phyloP scores from a whole-genome alignment of 768 basidiomycete species.

The Pholiota microspora region DNA sequence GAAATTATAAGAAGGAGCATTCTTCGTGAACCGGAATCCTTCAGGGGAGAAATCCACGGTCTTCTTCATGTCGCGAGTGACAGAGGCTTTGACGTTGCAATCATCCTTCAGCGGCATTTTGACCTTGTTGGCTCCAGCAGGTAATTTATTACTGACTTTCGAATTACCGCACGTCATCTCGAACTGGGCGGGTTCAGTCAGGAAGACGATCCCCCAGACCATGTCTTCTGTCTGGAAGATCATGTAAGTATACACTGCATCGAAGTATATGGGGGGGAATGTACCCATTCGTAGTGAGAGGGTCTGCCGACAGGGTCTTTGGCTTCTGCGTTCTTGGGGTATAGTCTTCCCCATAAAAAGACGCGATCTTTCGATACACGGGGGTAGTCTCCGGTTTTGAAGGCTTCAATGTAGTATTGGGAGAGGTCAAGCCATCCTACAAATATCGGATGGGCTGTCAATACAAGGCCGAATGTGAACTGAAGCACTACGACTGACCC shows the following conservation, averaged over 20 bases:
- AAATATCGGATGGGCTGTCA: background rate
- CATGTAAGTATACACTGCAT: background rate
- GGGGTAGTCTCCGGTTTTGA: constrained; percentile 32
- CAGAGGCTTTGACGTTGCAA: constrained; percentile 18
- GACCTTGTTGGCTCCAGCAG: constrained; percentile 49
- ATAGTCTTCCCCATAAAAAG: constrained; percentile 55
- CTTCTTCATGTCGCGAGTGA: constrained; percentile 31
- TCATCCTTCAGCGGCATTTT: constrained; percentile 34
- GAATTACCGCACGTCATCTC: constrained; percentile 35
- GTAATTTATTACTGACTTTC: constrained; percentile 24
- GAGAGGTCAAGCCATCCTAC: constrained; percentile 52
- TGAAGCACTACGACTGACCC: constrained; percentile 16
- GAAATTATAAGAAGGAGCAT: constrained; percentile 56
- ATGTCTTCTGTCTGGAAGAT: constrained; percentile 46
- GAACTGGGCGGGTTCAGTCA: constrained; percentile 41
- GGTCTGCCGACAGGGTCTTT: constrained; percentile 22
- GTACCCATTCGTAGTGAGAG: background rate
- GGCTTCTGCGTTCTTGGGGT: constrained; percentile 38
- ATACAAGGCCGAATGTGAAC: background rate
- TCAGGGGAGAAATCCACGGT: constrained; percentile 37
- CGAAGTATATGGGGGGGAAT: background rate
- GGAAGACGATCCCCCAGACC: constrained; percentile 53
- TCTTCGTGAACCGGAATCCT: constrained; percentile 39
- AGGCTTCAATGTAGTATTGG: constrained; percentile 47
- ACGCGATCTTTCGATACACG: constrained; percentile 46